Evolutionary conservation across 768 basidiomycete genomes (phyloP), one percentile per base, ranked within the genome.

Genomic region (Trametes meyenii): DNA sequence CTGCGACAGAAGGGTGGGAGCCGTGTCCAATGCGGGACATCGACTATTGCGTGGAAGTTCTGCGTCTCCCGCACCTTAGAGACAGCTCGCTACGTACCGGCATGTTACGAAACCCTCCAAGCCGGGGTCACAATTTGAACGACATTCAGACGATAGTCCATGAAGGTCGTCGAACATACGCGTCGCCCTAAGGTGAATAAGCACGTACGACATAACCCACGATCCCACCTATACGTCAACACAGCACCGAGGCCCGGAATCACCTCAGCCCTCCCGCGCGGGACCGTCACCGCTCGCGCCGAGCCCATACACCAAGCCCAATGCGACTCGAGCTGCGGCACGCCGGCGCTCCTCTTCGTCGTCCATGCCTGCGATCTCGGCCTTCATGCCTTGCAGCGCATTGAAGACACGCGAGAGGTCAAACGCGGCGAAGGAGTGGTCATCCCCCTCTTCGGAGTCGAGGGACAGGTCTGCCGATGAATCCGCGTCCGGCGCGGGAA

Each of bases 261-360:
- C 38, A 17, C 19, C 39, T 10, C 56, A 23, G 7, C 33, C 21
- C 36, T 44, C 58, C n/a, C n/a, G 59, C 66, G 46, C 64, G 29
- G 14, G 23, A 19, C 56, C 81, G 78, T 55, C 33, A 29, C 26
- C 19, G n/a, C 35, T 35, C 17, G 21, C 58, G 5, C 51, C 52
- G 55, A 92, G 73, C 2, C 89, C 90, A 72, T 90, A 88, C 6
- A 87, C 89, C 52, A 92, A 73, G 0, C 88, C 88, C 0, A 92
- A 75, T 23, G 90, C 89, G 21, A 89, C 88, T 48, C 78, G 77
- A 8, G 90, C 90, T 0, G 90, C 90, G 24, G 89, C 85, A 66
- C 77, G 82, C 66, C 87, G 77, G 64, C 85, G 77, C 73, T 88
- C 88, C 23, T 78, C 79, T 65, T 86, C 83, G 67, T 87, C 79